phyloP scores from a whole-genome alignment of 495 filamentous ascomycete genomes.

The Penicillium crystallinum region DNA sequence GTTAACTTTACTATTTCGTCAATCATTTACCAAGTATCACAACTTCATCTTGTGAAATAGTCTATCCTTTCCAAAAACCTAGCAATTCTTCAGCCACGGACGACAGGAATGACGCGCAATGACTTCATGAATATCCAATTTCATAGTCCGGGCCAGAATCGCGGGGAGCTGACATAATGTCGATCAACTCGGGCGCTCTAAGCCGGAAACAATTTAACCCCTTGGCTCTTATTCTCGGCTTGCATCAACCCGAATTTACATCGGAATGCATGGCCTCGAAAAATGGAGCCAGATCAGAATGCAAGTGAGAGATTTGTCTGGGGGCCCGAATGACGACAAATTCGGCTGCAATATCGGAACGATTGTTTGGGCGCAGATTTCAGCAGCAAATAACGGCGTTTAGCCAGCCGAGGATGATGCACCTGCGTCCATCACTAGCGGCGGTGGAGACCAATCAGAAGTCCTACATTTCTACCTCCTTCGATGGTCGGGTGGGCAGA shows the following conservation, averaged over 20 bases:
- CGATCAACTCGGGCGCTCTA: not conserved
- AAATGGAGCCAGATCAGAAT: no score
- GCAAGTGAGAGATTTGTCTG: not conserved
- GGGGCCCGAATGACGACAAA: constrained; percentile 24
- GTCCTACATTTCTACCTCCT: constrained; percentile 16
- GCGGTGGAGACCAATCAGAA: constrained; percentile 31
- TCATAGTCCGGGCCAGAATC: constrained; percentile 15
- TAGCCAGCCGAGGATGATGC: constrained; percentile 32
- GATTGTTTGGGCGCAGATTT: not conserved
- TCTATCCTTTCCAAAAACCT: not conserved
- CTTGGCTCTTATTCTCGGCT: constrained; percentile 5
- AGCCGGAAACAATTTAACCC: not conserved
- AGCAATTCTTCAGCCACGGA: constrained; percentile 1
- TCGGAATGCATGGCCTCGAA: constrained; percentile 3
- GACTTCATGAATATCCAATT: constrained; percentile 18
- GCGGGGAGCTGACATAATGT: constrained; percentile 24
- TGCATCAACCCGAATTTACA: constrained; percentile 12
- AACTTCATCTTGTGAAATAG: not conserved
- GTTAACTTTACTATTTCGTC: not conserved
- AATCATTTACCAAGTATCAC: not conserved
- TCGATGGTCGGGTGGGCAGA: constrained; percentile 28
- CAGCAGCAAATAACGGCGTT: constrained; percentile 29
- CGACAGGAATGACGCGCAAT: constrained; percentile 25
- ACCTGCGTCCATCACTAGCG: constrained; percentile 17
- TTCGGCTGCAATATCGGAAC: constrained; percentile 21